A percentile compares a stretch with the other conserved stretches of the same genome.
These are phyloP conservation scores for Jackrogersella multiformis DNA, from an alignment of 495 filamentous ascomycete genomes.

Conservation along the genomic window DNA sequence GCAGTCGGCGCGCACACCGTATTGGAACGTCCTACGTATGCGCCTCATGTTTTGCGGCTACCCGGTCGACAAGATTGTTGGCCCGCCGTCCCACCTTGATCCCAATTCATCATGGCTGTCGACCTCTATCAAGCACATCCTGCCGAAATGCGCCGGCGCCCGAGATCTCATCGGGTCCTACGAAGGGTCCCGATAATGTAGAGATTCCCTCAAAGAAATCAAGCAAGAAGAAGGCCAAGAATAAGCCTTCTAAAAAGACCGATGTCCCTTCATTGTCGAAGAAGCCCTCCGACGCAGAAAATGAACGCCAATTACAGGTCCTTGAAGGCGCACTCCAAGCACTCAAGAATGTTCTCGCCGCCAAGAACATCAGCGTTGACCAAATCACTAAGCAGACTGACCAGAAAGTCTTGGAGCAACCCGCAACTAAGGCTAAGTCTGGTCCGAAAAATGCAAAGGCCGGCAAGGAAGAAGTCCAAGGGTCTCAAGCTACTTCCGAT, in stretches of 20 bases:
- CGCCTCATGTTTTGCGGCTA: conserved; percentile 34
- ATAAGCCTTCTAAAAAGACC: conserved; percentile 8
- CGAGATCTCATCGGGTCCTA: conserved; percentile 2
- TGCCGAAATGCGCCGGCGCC: conserved; percentile 4
- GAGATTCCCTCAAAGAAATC: not conserved
- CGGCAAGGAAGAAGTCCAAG: too few relatives aligned
- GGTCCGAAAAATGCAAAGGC: not conserved
- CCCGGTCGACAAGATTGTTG: conserved; percentile 16
- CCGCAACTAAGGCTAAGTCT: too few relatives aligned
- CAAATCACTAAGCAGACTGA: conserved; percentile 23
- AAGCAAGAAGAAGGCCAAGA: conserved; percentile 33
- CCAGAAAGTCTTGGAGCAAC: too few relatives aligned
- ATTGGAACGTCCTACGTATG: conserved; percentile 42
- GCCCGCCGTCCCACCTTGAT: conserved; percentile 26
- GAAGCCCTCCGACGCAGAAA: conserved; percentile 9
- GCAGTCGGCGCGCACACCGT: conserved; percentile 35
- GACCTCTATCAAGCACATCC: conserved; percentile 23
- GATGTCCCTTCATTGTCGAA: not conserved
- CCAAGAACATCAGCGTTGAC: conserved; percentile 39
- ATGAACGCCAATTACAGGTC: conserved; percentile 33
- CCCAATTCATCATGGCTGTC: conserved; percentile 15
- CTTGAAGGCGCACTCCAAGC: conserved; percentile 37
- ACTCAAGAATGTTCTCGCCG: conserved; percentile 40
- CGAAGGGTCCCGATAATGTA: conserved; percentile 1
- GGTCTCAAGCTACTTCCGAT: too few relatives aligned